Evolutionary conservation across 2,329 filamentous ascomycete species (phyloP).

Genomic region (Lachnellula cervina): DNA sequence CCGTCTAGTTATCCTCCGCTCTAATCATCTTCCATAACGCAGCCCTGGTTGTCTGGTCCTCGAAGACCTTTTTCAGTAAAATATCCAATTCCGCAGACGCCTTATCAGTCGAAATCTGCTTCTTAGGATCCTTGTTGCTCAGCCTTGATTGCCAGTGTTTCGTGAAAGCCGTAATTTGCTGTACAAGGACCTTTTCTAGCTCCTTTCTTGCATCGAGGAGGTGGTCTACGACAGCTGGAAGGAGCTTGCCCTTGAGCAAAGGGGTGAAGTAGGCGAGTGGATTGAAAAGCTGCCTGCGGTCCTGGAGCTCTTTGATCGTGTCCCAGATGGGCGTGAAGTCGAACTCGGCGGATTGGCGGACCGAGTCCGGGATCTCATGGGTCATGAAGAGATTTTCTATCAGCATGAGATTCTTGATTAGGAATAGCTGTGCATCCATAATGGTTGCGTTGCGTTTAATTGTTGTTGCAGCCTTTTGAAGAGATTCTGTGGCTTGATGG

Average conservation of each 20-base stretch:
- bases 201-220: slow-evolving; percentile 58
- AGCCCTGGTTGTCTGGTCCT: slow-evolving; percentile 30
- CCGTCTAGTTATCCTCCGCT: slow-evolving; percentile 17
- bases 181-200: slow-evolving; percentile 56
- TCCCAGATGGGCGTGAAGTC: slow-evolving; percentile 64
- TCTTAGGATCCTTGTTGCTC: slow-evolving; percentile 40
- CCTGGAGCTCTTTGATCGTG: slow-evolving; percentile 46
- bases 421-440: slow-evolving; percentile 80
- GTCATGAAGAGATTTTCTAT: slow-evolving; percentile 95
- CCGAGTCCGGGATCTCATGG: slow-evolving; percentile 76
- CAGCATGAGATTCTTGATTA: slow-evolving; percentile 89
- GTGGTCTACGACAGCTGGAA: slow-evolving; percentile 35
- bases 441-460: slow-evolving; percentile 60
- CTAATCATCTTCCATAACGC: slow-evolving; percentile 32
- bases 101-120: slow-evolving; percentile 44
- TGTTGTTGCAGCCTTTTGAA: slow-evolving; percentile 69
- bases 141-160: slow-evolving; percentile 51
- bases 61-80: slow-evolving; percentile 52
- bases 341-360: slow-evolving; percentile 49
- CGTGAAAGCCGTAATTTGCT: slow-evolving; percentile 59
- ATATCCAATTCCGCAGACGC: slow-evolving; percentile 53
- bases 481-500: slow-evolving; percentile 79
- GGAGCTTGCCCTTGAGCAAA: slow-evolving; percentile 37
- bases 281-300: slow-evolving; percentile 48
- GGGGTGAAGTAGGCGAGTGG: slow-evolving; percentile 39